phyloP scores from a whole-genome alignment of 768 basidiomycete genomes.

The Trametes villosa region DNA sequence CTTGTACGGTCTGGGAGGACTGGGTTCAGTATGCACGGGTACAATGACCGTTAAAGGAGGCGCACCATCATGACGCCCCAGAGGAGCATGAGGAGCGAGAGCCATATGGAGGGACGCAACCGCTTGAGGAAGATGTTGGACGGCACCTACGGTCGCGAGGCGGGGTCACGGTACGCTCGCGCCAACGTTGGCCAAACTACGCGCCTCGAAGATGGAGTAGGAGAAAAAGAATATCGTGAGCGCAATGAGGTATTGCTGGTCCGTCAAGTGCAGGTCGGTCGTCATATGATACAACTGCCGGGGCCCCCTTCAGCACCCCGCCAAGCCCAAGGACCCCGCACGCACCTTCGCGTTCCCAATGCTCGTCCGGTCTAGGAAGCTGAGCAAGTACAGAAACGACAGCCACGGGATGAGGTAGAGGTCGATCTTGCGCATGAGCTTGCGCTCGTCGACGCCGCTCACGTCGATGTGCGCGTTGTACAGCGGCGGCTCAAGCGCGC shows the following conservation, averaged over 20 bases:
- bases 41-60: not conserved
- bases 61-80: constrained; percentile 80
- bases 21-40: not conserved
- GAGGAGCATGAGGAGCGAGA: constrained; percentile 70
- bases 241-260: constrained; percentile 66
- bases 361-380: constrained; percentile 66
- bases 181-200: constrained; percentile 23
- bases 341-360: constrained; percentile 53
- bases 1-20: constrained; percentile 65
- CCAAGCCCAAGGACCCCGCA: not conserved
- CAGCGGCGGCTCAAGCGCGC: constrained; percentile 23
- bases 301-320: not conserved
- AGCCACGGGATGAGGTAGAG: constrained; percentile 69
- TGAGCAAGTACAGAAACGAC: constrained; percentile 75
- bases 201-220: constrained; percentile 72
- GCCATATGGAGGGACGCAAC: constrained; percentile 76
- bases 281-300: constrained; percentile 67
- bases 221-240: constrained; percentile 61
- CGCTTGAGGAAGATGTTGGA: constrained; percentile 76
- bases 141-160: constrained; percentile 49
- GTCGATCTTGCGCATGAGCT: constrained; percentile 72
- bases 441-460: constrained; percentile 67
- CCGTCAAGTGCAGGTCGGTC: constrained; percentile 58
- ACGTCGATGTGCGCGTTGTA: constrained; percentile 57
- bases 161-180: not conserved